Base-by-base conservation (phyloP, 2,329 filamentous ascomycete species). In the Colletotrichum sp. region DNA sequence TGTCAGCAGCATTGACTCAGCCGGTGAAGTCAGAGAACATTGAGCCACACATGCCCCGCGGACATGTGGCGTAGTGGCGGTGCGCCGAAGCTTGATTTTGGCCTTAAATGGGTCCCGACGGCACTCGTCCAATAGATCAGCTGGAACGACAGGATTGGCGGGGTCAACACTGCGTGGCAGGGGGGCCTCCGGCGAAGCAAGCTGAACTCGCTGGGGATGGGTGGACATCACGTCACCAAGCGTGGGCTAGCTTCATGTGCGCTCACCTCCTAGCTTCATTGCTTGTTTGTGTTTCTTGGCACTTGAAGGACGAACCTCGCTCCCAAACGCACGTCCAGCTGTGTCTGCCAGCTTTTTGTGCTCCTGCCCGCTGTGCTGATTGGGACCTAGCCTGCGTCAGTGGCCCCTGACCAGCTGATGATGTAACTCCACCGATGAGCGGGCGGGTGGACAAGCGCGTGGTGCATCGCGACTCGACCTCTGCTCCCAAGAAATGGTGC, bases 341-440 rank as follows among this genome's bases (percentile, higher is more conserved):
- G 30, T 36, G 34, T 18, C 68, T 67, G 24, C 71, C 30, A 55
- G 55, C 71, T 69, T 72, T 30, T 39, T 52, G 36, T 36, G 30
- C 60, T 57, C 57, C 44, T 72, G 71, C 8, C 10, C 59, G 28
- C 59, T 13, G 44, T 32, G n/a, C 28, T 32, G 68, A 72, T 68
- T 68, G 68, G 68, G 49, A 68, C 76, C 76, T 76, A 73, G 76
- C 76, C 34, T 76, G 76, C 76, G 76, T 77, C 76, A 76, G 76
- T 39, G 57, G 68, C 34, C 34, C 68, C 72, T 76, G 72, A 16
- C 75, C 44, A 30, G 70, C 68, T 70, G 52, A 76, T 76, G 72
- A 77, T 76, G 75, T 76, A 76, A 75, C 74, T 66, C 60, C 71
- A 63, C 60, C 36, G 32, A 49, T 55, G 55, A 52, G 72, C 60